A percentile compares a stretch with the other conserved stretches of the same genome.
Conservation (phyloP, 2,329 filamentous ascomycete species). For the Thelonectria rubi region DNA sequence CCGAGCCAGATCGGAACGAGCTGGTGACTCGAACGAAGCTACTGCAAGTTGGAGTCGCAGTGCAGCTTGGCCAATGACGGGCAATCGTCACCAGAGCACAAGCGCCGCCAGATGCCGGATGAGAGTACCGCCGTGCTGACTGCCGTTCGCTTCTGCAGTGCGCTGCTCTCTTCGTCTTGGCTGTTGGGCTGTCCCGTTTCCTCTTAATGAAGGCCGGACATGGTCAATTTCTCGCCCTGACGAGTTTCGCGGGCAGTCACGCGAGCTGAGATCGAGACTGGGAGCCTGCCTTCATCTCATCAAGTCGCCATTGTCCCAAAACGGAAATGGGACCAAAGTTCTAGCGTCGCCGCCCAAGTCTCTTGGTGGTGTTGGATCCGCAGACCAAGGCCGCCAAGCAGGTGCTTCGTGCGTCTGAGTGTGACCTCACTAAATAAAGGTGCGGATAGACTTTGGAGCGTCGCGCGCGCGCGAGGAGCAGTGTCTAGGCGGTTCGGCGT, state of each 20-base stretch:
- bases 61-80: conserved; percentile 15
- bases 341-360: conserved; percentile 26
- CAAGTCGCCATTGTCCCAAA: conserved; percentile 29
- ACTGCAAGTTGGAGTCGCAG: conserved; percentile 22
- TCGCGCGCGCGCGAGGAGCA: not conserved
- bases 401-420: conserved; percentile 21
- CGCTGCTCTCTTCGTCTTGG: not conserved
- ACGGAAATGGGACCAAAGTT: conserved; percentile 30
- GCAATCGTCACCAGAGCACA: conserved; percentile 5
- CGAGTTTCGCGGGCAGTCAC: conserved; percentile 13
- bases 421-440: conserved; percentile 1
- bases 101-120: conserved; percentile 26
- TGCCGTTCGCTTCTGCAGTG: conserved; percentile 11
- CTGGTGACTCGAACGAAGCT: conserved; percentile 13
- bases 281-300: conserved; percentile 30
- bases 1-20: conserved; percentile 20
- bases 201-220: conserved; percentile 4
- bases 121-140: conserved; percentile 19
- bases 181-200: conserved; percentile 5
- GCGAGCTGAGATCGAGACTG: conserved; percentile 21
- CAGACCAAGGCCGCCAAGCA: conserved; percentile 10
- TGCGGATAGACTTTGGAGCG: conserved; percentile 9
- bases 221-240: conserved; percentile 12
- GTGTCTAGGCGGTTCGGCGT: conserved; percentile 3
- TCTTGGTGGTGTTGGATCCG: conserved; percentile 1